A percentile compares a stretch with the other conserved stretches of the same genome.
Conservation (phyloP, 2,329 filamentous ascomycete genomes). For the Microsporum audouinii region DNA sequence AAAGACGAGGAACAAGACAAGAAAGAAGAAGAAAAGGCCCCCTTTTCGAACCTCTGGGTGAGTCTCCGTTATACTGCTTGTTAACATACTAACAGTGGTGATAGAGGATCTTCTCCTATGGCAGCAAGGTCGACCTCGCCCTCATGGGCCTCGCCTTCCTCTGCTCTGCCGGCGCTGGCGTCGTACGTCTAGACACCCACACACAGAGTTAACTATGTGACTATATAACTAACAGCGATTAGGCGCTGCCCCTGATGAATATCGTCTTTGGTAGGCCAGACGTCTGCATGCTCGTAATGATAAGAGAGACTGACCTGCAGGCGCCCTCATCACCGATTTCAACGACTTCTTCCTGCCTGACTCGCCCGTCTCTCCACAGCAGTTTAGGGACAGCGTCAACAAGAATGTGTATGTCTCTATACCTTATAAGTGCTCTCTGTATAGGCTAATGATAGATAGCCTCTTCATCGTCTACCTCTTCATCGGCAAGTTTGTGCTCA, state of each 20-base stretch:
- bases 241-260: conserved; percentile 42
- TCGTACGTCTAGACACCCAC: conserved; percentile 16
- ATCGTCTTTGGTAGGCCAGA: conserved; percentile 41
- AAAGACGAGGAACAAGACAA: not conserved
- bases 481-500: conserved; percentile 43
- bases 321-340: conserved; percentile 43
- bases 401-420: conserved; percentile 23
- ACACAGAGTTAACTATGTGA: not conserved
- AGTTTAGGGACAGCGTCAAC: conserved; percentile 43
- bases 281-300: not conserved
- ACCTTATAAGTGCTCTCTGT: not conserved
- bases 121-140: conserved; percentile 14
- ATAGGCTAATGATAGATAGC: conserved; percentile 21
- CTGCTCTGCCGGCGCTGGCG: conserved; percentile 19
- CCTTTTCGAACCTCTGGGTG: conserved; percentile 19
- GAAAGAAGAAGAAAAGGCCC: conserved; percentile 14
- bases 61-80: not conserved
- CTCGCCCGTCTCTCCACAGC: conserved; percentile 32
- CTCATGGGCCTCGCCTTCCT: conserved; percentile 16
- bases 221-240: not conserved
- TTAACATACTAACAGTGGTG: not conserved
- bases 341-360: conserved; percentile 42
- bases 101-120: conserved; percentile 19
- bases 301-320: conserved; percentile 4
- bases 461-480: conserved; percentile 50